Evolutionary conservation across 495 filamentous ascomycete species (phyloP), one percentile per base, ranked within the genome.

Genomic region (Talaromyces trachyspermus): DNA sequence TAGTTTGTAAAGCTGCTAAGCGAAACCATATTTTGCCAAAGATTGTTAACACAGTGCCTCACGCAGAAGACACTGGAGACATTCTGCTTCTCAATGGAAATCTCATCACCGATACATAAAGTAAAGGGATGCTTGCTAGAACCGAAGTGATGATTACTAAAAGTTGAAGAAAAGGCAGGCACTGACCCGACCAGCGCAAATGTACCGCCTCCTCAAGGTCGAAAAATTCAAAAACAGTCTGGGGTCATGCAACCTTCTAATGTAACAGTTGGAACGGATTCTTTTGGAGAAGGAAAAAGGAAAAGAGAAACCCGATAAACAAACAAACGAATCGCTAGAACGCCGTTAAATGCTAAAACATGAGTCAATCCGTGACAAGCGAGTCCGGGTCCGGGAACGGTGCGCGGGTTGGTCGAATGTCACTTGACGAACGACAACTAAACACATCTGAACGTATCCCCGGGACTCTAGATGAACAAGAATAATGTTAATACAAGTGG

Each of bases 101-200:
- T n/a, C 23, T n/a, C 23, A 42, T 24, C 39, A 26, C 15, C 20
- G 5, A 26, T 42, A 42, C 20, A 24, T 25, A 17, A 14, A 42
- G 39, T 24, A 42, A n/a, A 26, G 23, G 15, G 39, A 24, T 42
- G 39, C 23, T n/a, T 20, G 12, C 39, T 26, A n/a, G 20, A 42
- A 26, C 35, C 35, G 39, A 42, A 42, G 39, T 17, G 39, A 42
- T 42, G 17, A 48, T 37, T 48, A 48, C 30, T 20, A 18, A 45
- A 33, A 10, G 43, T 18, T 23, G 14, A 25, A 49, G 33, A 30
- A 49, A 18, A 30, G 46, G 65, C 66, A 65, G 60, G 66, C 61
- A 67, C 65, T 60, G 59, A 67, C 65, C 77, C 76, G 79, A 81
- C 79, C 79, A 77, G 81, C 79, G 79, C 76, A 78, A 70, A 72